Evolutionary conservation across 495 filamentous ascomycete genomes (phyloP).

Genomic region (Physcia stellaris): DNA sequence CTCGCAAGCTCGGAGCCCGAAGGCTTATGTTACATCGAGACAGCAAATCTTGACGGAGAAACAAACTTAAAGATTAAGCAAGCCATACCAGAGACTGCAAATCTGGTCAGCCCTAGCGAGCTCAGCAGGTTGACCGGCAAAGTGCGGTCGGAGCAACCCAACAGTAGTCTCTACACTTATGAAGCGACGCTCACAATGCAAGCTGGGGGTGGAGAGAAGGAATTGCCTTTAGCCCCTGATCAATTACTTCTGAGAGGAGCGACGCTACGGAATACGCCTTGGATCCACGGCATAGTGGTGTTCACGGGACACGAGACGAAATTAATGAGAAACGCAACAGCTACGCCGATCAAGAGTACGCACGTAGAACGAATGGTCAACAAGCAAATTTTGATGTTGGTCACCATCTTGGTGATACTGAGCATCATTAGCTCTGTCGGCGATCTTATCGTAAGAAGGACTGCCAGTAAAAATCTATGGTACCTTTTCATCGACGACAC

Average conservation of each 20-base stretch:
- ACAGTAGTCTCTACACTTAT: slow-evolving; percentile 97
- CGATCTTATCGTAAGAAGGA: slow-evolving; percentile 66
- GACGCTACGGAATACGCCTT: slow-evolving; percentile 90
- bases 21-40: slow-evolving; percentile 97
- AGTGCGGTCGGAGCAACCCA: slow-evolving; percentile 89
- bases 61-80: slow-evolving; percentile 99
- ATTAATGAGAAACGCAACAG: slow-evolving; percentile 96
- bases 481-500: slow-evolving; percentile 56
- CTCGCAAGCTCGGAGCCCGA: slow-evolving; percentile 94
- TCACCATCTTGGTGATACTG: slow-evolving; percentile 68
- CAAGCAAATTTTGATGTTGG: slow-evolving; percentile 78
- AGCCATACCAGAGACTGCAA: slow-evolving; percentile 83
- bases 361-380: slow-evolving; percentile 91
- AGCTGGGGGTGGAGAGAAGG: slow-evolving; percentile 89
- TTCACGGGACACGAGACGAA: slow-evolving; percentile 99
- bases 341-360: slow-evolving; percentile 93
- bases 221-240: slow-evolving; percentile 67
- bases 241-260: slow-evolving; percentile 85
- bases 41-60: slow-evolving; percentile 94
- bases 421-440: slow-evolving; percentile 84
- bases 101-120: slow-evolving; percentile 75
- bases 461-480: slow-evolving; percentile 38
- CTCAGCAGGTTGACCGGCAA: slow-evolving; percentile 76
- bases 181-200: slow-evolving; percentile 93
- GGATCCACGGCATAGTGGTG: slow-evolving; percentile 93